These are phyloP conservation scores for Cercospora zeina DNA, from an alignment of 2,329 filamentous ascomycete genomes.

Conservation along the genomic window DNA sequence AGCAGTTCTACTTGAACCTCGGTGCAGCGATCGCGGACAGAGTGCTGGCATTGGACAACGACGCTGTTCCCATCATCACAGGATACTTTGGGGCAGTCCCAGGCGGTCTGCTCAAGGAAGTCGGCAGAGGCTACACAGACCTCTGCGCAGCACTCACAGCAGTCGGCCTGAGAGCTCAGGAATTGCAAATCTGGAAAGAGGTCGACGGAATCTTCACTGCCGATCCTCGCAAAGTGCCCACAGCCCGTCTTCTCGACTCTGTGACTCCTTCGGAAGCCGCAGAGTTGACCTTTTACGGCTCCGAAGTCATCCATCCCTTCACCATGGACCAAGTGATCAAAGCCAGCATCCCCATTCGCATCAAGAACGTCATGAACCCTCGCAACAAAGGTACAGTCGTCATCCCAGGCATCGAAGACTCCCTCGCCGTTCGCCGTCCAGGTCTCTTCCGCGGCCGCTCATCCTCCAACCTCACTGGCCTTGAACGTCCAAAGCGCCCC, in stretches of 20 bases:
- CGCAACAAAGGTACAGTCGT: slow-evolving; percentile 76
- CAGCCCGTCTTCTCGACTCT: slow-evolving; percentile 79
- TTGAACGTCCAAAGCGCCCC: slow-evolving; percentile 51
- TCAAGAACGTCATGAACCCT: slow-evolving; percentile 90
- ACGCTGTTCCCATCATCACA: slow-evolving; percentile 59
- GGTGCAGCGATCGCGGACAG: slow-evolving; percentile 46
- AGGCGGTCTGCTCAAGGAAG: slow-evolving; percentile 83
- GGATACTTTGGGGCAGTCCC: slow-evolving; percentile 95
- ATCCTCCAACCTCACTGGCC: slow-evolving; percentile 42
- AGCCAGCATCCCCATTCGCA: slow-evolving; percentile 80
- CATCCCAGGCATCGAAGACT: slow-evolving; percentile 68
- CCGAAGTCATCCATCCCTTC: slow-evolving; percentile 96
- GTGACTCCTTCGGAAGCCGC: slow-evolving; percentile 95
- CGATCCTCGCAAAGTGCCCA: slow-evolving; percentile 86
- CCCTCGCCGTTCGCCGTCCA: slow-evolving; percentile 55
- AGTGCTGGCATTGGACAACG: slow-evolving; percentile 47
- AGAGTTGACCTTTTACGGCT: slow-evolving; percentile 73
- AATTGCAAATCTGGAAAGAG: slow-evolving; percentile 98
- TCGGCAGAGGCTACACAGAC: slow-evolving; percentile 95
- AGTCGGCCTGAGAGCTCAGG: slow-evolving; percentile 80
- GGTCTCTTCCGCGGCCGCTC: slow-evolving; percentile 54
- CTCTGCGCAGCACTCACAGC: slow-evolving; percentile 89
- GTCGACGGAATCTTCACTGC: slow-evolving; percentile 92
- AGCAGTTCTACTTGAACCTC: slow-evolving; percentile 50
- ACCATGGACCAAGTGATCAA: slow-evolving; percentile 91